phyloP scores from a whole-genome alignment of 805 yeast genomes.

The Candida maltosa region DNA sequence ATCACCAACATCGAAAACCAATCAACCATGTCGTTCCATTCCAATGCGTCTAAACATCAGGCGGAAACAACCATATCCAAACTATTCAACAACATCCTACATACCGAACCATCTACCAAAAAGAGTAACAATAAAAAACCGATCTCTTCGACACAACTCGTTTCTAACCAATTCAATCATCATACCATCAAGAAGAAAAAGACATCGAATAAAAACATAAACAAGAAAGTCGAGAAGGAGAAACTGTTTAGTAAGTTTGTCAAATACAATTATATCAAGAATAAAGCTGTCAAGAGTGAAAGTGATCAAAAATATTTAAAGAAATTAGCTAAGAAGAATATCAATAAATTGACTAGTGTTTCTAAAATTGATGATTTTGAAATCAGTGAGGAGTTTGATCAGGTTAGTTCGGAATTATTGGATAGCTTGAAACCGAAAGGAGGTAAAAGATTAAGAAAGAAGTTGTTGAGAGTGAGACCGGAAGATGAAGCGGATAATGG shows the following conservation, averaged over 20 bases:
- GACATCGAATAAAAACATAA: conserved; percentile 22
- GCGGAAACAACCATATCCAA: conserved; percentile 41
- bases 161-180: conserved; percentile 14
- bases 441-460: conserved; percentile 21
- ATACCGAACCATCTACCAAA: conserved; percentile 5
- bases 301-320: conserved; percentile 37
- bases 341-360: conserved; percentile 24
- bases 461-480: conserved; percentile 8
- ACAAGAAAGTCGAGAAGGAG: conserved; percentile 24
- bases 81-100: conserved; percentile 18
- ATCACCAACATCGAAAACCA: conserved; percentile 1
- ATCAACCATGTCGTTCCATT: conserved; percentile 21
- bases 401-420: conserved; percentile 14
- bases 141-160: conserved; percentile 15
- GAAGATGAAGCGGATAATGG: conserved; percentile 9
- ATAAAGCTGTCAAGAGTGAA: conserved; percentile 21
- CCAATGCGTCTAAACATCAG: conserved; percentile 28
- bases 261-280: conserved; percentile 37
- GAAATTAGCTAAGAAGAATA: conserved; percentile 36
- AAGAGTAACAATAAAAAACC: background rate
- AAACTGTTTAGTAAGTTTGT: conserved; percentile 32
- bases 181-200: conserved; percentile 15
- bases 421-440: conserved; percentile 20
- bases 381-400: conserved; percentile 26
- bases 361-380: conserved; percentile 30